phyloP scores from a whole-genome alignment of 75 land plant genomes.

The Sequoiadendron giganteum region DNA sequence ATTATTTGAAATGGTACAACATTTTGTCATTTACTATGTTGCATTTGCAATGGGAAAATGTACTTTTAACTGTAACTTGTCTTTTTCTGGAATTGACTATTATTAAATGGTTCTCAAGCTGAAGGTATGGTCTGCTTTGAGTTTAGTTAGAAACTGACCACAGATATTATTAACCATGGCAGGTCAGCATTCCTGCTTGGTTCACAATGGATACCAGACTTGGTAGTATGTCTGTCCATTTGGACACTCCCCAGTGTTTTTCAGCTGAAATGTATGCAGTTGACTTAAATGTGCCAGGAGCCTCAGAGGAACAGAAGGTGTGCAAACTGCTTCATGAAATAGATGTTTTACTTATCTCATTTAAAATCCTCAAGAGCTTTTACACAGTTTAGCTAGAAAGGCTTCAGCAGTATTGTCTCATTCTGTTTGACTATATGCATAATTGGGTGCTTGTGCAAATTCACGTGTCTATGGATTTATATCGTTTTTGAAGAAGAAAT shows the following conservation, averaged over 20 bases:
- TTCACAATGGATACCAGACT: slow-evolving; percentile 87
- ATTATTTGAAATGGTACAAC: slow-evolving; percentile 87
- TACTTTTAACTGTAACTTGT: neutral
- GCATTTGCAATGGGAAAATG: neutral
- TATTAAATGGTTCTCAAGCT: neutral
- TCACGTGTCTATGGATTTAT: neutral
- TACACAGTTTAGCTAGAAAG: neutral
- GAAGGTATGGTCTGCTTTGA: neutral
- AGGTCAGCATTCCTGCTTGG: slow-evolving; percentile 98
- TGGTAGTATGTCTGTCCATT: slow-evolving; percentile 87
- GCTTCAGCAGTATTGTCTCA: neutral
- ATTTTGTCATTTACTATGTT: neutral
- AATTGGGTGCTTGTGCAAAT: neutral
- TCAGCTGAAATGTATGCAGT: slow-evolving; percentile 98
- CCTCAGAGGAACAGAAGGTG: slow-evolving; percentile 94
- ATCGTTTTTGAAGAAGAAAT: neutral
- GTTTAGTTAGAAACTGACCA: neutral
- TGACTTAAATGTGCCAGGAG: slow-evolving; percentile 78
- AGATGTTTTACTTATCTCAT: neutral
- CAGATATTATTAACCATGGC: neutral
- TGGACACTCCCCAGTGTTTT: slow-evolving; percentile 97
- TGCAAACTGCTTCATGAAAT: neutral
- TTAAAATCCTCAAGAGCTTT: neutral
- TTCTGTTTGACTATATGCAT: neutral
- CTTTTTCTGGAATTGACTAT: neutral